phyloP scores from a whole-genome alignment of 345 rosid genomes.

The Cardamine chenopodiifolia region DNA sequence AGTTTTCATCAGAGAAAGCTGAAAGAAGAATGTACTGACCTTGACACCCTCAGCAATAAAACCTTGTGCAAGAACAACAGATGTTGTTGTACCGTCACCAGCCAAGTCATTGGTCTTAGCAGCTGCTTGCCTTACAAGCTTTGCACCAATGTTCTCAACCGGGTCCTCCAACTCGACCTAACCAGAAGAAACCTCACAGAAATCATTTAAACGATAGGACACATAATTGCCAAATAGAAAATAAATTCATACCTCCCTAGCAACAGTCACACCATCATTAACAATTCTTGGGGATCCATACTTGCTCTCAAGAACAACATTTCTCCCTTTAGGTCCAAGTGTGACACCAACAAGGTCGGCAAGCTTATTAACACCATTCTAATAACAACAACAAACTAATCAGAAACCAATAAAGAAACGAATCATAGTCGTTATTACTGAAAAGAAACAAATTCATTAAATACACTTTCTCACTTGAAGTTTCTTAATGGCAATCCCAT shows the following conservation, averaged over 20 bases:
- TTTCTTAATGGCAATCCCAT: constrained; percentile 85
- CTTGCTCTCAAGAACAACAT: constrained; percentile 98
- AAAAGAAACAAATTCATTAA: not conserved
- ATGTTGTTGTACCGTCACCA: constrained; percentile 98
- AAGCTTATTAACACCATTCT: constrained; percentile 97
- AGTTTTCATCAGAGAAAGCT: not conserved
- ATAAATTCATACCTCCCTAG: constrained; percentile 67
- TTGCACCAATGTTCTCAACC: constrained; percentile 98
- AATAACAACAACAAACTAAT: constrained; percentile 4
- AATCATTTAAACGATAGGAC: not conserved
- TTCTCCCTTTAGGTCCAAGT: constrained; percentile 94
- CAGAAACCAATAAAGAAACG: not conserved
- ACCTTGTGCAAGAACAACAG: constrained; percentile 99
- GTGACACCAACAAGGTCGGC: constrained; percentile 98
- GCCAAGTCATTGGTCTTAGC: constrained; percentile 98
- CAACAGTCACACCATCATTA: constrained; percentile 98
- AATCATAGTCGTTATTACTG: not conserved
- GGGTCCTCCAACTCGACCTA: constrained; percentile 99
- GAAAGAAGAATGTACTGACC: constrained; percentile 47
- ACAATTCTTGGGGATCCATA: constrained; percentile 98
- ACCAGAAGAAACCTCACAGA: not conserved
- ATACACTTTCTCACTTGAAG: constrained; percentile 59
- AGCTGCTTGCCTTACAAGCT: constrained; percentile 97
- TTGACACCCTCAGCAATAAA: constrained; percentile 96
- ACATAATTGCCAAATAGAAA: not conserved